Conservation (phyloP, 345 rosid species). For the Gossypium bickii region DNA sequence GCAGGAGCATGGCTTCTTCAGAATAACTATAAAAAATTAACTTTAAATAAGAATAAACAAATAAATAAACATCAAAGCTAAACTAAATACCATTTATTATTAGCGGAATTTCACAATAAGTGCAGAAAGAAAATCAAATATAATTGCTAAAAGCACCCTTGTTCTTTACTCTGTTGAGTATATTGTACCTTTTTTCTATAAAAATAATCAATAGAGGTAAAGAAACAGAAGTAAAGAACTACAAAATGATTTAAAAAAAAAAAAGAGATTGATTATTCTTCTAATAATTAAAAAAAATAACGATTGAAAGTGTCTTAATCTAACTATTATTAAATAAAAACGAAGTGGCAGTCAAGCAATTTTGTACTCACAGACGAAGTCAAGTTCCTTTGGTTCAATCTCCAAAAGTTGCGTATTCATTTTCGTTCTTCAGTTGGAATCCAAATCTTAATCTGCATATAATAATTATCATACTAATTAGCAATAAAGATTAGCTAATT, state of each 20-base stretch:
- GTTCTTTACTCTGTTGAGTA: background rate
- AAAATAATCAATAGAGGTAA: background rate
- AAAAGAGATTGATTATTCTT: too few species aligned
- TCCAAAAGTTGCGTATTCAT: conserved; percentile 76
- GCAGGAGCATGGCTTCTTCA: conserved; percentile 86
- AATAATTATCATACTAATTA: background rate
- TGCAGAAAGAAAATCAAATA: background rate
- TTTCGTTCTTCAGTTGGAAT: conserved; percentile 21
- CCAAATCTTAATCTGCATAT: conserved; percentile 22
- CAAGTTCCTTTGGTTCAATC: conserved; percentile 72
- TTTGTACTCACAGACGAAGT: conserved; percentile 54
- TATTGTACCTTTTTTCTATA: background rate
- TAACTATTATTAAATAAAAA: background rate
- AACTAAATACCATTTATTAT: background rate
- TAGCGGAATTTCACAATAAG: background rate
- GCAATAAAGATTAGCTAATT: background rate
- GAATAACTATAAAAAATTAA: conserved; percentile 47
- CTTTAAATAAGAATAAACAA: background rate
- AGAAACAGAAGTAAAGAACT: background rate
- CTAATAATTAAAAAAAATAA: background rate
- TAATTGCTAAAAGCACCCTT: background rate
- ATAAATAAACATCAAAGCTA: background rate
- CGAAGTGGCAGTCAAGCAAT: conserved; percentile 17
- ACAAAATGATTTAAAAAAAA: background rate
- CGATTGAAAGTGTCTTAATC: background rate